Conservation (phyloP, 768 basidiomycete species). For the Epithele typhae region DNA sequence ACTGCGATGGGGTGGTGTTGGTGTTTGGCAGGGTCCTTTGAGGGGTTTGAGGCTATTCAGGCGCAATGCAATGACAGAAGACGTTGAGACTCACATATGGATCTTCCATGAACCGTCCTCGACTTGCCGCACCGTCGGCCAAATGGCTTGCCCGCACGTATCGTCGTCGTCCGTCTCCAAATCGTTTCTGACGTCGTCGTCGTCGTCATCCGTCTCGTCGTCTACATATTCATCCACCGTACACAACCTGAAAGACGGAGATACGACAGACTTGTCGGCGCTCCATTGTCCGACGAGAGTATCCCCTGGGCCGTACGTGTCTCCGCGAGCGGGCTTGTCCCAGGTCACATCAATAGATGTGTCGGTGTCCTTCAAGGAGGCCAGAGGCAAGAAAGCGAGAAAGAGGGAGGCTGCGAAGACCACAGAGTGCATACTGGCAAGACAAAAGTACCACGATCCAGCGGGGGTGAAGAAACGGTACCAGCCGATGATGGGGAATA, state of each 20-base stretch:
- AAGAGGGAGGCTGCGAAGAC: background rate
- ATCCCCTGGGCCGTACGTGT: constrained; percentile 26
- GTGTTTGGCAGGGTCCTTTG: constrained; percentile 23
- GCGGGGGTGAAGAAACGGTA: no score
- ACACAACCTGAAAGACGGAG: constrained; percentile 34
- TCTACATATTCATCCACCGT: constrained; percentile 1
- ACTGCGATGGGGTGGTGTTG: constrained; percentile 16
- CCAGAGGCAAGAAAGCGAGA: constrained; percentile 2
- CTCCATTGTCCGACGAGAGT: constrained; percentile 30
- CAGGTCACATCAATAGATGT: constrained; percentile 20
- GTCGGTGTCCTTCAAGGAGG: constrained; percentile 1
- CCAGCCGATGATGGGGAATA: no score
- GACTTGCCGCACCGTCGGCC: constrained; percentile 24
- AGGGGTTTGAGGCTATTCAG: no score
- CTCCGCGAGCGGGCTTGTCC: constrained; percentile 26
- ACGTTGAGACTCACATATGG: constrained; percentile 19
- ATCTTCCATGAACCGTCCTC: constrained; percentile 22
- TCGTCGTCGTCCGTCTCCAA: background rate
- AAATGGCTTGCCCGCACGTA: constrained; percentile 23
- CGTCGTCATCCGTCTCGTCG: background rate
- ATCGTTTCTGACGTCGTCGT: background rate
- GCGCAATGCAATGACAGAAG: no score
- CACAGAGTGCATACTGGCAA: no score
- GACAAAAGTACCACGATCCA: no score
- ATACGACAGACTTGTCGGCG: constrained; percentile 20